Evolutionary conservation across 345 rosid genomes (phyloP), one percentile per base, ranked within the genome.

Genomic region (Citrus trifoliata): DNA sequence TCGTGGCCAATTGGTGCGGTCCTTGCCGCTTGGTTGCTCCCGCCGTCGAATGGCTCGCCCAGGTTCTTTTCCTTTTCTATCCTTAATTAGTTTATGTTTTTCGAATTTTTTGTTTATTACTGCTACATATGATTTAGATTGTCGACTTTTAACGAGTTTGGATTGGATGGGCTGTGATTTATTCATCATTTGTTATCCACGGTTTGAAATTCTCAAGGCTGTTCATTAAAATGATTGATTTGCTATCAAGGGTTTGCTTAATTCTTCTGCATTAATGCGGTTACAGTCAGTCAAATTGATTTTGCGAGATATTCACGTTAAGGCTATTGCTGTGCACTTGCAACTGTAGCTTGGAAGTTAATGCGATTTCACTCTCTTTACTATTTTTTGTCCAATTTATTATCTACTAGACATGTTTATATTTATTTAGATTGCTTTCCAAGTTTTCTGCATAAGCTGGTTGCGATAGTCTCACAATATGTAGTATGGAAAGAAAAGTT

Each of bases 1-100:
- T 94, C 86, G 92, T 94, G 5, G 98, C 98, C 64, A 85, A 78
- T 72, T 92, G 98, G 98, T 94, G 98, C 67, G 98, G 98, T 30
- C 97, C 98, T 8, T 94, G 98, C 86, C 93, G 94, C 63, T 83
- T 94, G 76, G 91, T 94, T 78, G 86, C 93, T 84, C 92, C 95
- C 6, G 93, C 95, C 67, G 85, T 92, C 83, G 91, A 93, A 80
- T 83, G 85, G 73, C 74, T 91, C 42, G 84, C 93, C 7, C 85
- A 89, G 92, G 93, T 88, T 59, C 58, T 21, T 3, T 2, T 19
- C 22, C 62, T 73, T 10, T 3, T 18, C 10, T 9, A 9, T 37
- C 3, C 10, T 28, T 16, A 19, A 53, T 53, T 16, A 18, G 16
- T 71, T 38, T 24, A 19, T 7, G 0, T 4, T 24, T 24, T 22